Base-by-base conservation (phyloP, 352 stramenopile species). In the Sclerospora graminicola region DNA sequence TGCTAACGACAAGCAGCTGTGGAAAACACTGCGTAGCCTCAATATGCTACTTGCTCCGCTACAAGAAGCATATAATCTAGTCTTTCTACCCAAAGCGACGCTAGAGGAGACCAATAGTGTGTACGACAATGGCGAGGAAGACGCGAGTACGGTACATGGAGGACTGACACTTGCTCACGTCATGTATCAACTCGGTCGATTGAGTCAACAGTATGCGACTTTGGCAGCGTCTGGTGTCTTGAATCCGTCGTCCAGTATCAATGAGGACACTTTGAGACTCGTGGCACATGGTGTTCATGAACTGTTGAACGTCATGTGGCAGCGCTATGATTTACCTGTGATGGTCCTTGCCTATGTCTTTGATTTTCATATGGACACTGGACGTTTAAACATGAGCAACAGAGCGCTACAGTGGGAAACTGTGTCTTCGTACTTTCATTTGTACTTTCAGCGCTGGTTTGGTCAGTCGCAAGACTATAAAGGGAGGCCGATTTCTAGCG, bases 311-410 rank as follows among this genome's bases (percentile, higher is more conserved):
- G 46, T 46, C 1, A 67, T 81, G 42, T 91, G 79, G 79, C 63
- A 68, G 9, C 65, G 71, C 7, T 91, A 89, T 45, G 76, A 91
- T 19, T 26, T 87, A 26, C 74, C 76, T 2, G 62, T 54, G 5
- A 88, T 85, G 69, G 60, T 82, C 14, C 68, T 91, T 3, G 74
- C 79, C 8, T 89, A 73, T 43, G 66, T 84, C 14, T 86, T 89
- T 32, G 69, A 91, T 54, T 83, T 89, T 48, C 74, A 91, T 41
- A 51, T 91, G 24, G 74, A 87, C 13, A 66, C 48, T 15, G 58
- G 53, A 24, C 35, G 69, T 23, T 60, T 90, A 8, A 62, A 89
- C 32, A 75, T 71, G 51, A 63, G 44, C 38, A 68, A 68, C 28
- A 63, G 42, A 8, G 57, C 59, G 20, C 63, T 74, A 0, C 47